These are phyloP conservation scores for Medicago arabica DNA, from an alignment of 306 rosid species.

Conservation along the genomic window DNA sequence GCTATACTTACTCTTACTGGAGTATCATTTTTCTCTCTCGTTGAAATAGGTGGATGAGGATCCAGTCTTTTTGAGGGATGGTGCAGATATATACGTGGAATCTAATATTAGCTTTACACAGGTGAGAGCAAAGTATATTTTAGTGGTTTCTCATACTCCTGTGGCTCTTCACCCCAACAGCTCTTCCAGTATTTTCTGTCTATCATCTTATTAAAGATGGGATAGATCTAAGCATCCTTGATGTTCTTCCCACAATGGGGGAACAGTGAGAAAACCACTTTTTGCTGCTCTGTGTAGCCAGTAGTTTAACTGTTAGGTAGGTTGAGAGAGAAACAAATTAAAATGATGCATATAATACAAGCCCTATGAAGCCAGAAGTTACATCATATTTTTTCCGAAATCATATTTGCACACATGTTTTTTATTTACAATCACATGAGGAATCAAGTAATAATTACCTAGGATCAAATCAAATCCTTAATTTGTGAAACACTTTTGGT, in stretches of 20 bases:
- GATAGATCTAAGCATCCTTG: conserved; percentile 17
- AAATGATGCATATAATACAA: too few relatives aligned
- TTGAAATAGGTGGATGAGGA: conserved; percentile 80
- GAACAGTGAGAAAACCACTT: conserved; percentile 17
- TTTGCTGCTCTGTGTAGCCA: conserved; percentile 1
- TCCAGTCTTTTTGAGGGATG: conserved; percentile 79
- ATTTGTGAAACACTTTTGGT: too few relatives aligned
- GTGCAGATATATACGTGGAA: conserved; percentile 88
- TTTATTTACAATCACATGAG: too few relatives aligned
- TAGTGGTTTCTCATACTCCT: conserved; percentile 23
- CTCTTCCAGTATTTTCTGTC: conserved; percentile 14
- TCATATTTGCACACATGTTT: too few relatives aligned
- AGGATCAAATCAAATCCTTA: too few relatives aligned
- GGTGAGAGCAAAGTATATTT: conserved; percentile 53
- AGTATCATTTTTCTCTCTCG: conserved; percentile 36
- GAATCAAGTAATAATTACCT: too few relatives aligned
- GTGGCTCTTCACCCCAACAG: background rate
- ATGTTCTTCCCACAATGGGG: background rate
- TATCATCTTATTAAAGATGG: conserved; percentile 7
- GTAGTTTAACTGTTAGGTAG: conserved; percentile 1
- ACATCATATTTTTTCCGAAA: too few relatives aligned
- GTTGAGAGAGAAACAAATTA: too few relatives aligned
- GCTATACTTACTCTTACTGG: conserved; percentile 36
- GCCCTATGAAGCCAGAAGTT: too few relatives aligned
- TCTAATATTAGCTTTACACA: conserved; percentile 95